Evolutionary conservation across 2,329 filamentous ascomycete species (phyloP), one percentile per base, ranked within the genome.

Genomic region (Graphium sp.): DNA sequence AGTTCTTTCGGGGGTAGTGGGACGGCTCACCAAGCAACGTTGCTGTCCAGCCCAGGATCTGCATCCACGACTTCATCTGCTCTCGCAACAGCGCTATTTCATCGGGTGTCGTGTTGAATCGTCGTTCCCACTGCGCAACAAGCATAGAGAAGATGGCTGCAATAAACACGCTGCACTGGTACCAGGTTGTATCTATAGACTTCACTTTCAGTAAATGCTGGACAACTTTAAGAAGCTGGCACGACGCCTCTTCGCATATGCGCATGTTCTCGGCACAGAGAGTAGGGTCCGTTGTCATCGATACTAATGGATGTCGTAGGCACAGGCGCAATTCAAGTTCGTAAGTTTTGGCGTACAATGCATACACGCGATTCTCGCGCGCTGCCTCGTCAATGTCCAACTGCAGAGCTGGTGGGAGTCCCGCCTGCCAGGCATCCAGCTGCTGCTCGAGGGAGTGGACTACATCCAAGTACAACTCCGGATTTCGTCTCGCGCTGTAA

Each of bases 111-210:
- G 70, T 66, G 7, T 66, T 58, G 27, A 68, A 66, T 18, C 74
- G 61, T 26, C 74, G 65, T 43, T 82, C 67, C 56, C 71, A 80
- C 31, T 74, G 64, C 2, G 69, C 67, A 26, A 78, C 80, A 1
- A 87, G 53, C 10, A 67, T 73, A 0, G 76, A 78, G 39, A 83
- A 80, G 32, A 81, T 73, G 16, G 76, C 76, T 24, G 75, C 70
- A 9, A 80, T 61, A 41, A 80, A 82, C 5, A 80, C 64, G 0
- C 78, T 74, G 27, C 71, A 62, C 26, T 76, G 74, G 40, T 80
- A 78, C 77, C 79, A 85, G 1, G 78, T 82, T 2, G 76, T 80
- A 42, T 87, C 80, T 4, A 85, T 52, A 24, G 70, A 72, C 41
- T 76, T 79, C 32, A 73, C 56, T 38, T 60, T 62, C 33, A 68